phyloP scores from a whole-genome alignment of 441 rosid species.

The Rhodomyrtus psidioides region DNA sequence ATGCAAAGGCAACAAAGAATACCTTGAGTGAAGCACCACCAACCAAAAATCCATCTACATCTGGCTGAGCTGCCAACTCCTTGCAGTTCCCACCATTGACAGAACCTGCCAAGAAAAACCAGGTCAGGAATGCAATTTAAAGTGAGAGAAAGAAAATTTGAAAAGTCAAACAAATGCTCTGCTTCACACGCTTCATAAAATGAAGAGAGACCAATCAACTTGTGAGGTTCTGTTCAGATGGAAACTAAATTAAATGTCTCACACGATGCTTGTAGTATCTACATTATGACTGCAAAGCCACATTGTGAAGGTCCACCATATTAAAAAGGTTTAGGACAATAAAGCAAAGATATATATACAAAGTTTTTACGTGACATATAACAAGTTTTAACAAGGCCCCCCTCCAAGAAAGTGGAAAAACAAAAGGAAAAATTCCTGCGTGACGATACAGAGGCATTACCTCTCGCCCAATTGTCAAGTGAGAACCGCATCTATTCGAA shows the following conservation, averaged over 20 bases:
- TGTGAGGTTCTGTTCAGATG: not conserved
- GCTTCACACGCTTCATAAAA: not conserved
- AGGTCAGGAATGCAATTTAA: not conserved
- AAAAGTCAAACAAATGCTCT: not conserved
- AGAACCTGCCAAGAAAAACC: constrained; percentile 1
- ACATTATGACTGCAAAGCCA: not conserved
- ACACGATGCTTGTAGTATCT: not conserved
- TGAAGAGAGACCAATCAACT: not conserved
- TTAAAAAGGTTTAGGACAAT: not conserved
- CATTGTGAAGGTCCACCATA: not conserved
- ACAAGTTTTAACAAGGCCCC: not conserved
- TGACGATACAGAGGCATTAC: not conserved
- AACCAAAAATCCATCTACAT: constrained; percentile 13
- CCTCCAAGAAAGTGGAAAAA: not conserved
- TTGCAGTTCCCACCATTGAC: constrained; percentile 14
- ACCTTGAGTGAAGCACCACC: constrained; percentile 15
- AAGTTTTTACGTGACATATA: not conserved
- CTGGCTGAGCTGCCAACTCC: constrained; percentile 7
- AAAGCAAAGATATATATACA: not conserved
- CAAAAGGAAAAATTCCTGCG: not conserved
- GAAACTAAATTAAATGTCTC: not conserved
- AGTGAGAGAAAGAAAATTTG: not conserved
- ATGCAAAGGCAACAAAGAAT: not conserved
- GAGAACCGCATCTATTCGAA: too few species aligned
- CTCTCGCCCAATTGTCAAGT: not conserved